Percentiles rank a stretch among this genome's conserved stretches.
Conservation (phyloP, 2,329 filamentous ascomycete species). For the Zymoseptoria tritici region DNA sequence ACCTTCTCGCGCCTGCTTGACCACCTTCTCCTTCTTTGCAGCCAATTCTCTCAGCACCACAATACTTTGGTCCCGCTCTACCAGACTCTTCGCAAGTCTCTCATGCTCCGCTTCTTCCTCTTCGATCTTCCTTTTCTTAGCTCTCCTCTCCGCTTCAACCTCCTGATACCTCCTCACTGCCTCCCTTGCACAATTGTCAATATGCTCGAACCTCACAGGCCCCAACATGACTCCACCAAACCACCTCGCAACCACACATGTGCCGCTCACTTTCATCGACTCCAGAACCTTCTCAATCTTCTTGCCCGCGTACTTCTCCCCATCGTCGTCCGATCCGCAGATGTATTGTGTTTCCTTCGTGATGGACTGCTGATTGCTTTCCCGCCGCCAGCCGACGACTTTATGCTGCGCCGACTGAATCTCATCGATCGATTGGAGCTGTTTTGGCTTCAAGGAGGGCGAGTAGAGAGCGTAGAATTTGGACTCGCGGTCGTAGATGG, state of each 20-base stretch:
- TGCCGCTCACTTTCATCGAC: constrained; percentile 38
- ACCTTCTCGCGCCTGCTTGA: constrained; percentile 19
- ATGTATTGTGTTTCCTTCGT: constrained; percentile 35
- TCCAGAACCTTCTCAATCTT: constrained; percentile 42
- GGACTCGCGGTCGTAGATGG: constrained; percentile 45
- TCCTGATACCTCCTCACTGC: constrained; percentile 40
- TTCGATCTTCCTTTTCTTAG: constrained; percentile 29
- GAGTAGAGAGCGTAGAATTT: constrained; percentile 47
- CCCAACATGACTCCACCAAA: constrained; percentile 49
- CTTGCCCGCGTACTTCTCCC: constrained; percentile 46
- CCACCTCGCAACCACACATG: constrained; percentile 48
- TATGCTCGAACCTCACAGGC: constrained; percentile 46
- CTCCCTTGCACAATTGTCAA: constrained; percentile 43
- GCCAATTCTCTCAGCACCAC: constrained; percentile 40
- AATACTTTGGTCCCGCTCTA: constrained; percentile 43
- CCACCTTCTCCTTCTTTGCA: constrained; percentile 37
- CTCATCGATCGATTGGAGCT: constrained; percentile 39
- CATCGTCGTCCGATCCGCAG: constrained; percentile 46
- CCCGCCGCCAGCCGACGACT: constrained; percentile 45
- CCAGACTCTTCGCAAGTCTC: constrained; percentile 36
- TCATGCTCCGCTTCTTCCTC: constrained; percentile 27
- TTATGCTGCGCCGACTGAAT: constrained; percentile 43
- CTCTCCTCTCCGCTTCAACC: constrained; percentile 21
- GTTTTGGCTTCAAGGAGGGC: constrained; percentile 33
- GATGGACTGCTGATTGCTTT: constrained; percentile 41